Evolutionary conservation across 208 protist genomes (phyloP), one percentile per base, ranked within the genome.

Genomic region (Leishmania gerbilli): DNA sequence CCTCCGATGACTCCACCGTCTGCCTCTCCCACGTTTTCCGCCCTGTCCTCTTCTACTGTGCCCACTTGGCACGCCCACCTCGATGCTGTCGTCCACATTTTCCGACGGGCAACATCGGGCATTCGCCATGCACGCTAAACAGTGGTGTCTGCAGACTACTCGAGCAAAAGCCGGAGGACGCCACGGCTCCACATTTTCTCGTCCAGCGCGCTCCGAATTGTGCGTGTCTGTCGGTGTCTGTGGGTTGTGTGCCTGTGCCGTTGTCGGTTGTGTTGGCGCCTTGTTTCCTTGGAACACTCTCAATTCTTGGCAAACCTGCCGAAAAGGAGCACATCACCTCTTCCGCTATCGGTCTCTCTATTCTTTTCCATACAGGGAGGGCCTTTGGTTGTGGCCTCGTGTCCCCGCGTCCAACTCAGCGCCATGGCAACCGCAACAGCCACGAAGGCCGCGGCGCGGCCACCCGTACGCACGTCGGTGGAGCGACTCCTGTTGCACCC

Each of bases 401-500:
- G 13, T 0, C 27, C 69, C 15, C 42, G 11, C 47, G 9, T n/a
- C 24, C 51, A 8, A 24, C 49, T 62, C 72, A n/a, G 51, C 19
- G n/a, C 34, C 7, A 77, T 77, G 74, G 11, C 53, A 5, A 68
- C 21, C 7, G 17, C 53, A 53, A 13, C 65, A 9, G 15, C 40
- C 2, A 27, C 37, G 76, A 31, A 1, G 37, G 62, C 64, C n/a
- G 56, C 53, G 40, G 19, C 1, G 37, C 15, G 7, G n/a, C 51
- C 3, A 17, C 19, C 51, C 2, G 34, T 62, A 31, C 81, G 71
- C 53, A 21, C 31, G 4, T 65, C 71, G 37, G 34, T 82, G 5
- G 82, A 71, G 45, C 78, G 82, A 5, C 47, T 80, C 47, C 75
- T 86, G 51, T 34, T 86, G 47, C 55, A 82, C 60, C 74, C 82